These are phyloP conservation scores for Dictyostelium purpureum DNA, from an alignment of 78 protist species.

Conservation along the genomic window DNA sequence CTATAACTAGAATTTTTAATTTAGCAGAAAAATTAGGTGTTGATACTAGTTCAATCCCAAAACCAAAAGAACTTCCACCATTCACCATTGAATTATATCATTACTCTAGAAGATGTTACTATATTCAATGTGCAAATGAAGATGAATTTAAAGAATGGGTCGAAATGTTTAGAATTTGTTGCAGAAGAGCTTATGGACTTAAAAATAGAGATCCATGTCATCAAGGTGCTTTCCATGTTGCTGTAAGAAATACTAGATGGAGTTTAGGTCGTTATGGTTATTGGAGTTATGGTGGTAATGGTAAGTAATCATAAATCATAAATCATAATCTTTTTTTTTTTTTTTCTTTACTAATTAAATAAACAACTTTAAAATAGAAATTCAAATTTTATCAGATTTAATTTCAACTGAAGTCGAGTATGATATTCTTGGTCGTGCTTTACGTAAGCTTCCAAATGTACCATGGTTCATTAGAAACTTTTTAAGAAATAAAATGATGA, in stretches of 20 bases:
- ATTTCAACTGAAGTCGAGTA: conserved; percentile 21
- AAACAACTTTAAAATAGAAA: too few species aligned
- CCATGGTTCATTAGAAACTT: conserved; percentile 26
- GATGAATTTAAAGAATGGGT: conserved; percentile 61
- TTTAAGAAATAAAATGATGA: conserved; percentile 19
- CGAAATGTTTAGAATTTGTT: neutral
- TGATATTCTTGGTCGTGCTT: conserved; percentile 28
- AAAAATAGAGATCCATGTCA: conserved; percentile 45
- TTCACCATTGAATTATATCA: conserved; percentile 55
- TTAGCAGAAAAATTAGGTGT: conserved; percentile 42
- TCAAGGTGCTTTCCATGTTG: conserved; percentile 38
- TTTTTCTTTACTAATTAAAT: too few species aligned
- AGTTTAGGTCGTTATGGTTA: conserved; percentile 50
- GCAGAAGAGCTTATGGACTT: conserved; percentile 12
- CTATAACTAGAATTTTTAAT: conserved; percentile 4
- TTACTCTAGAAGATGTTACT: conserved; percentile 5
- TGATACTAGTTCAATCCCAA: conserved; percentile 23
- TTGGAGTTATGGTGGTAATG: conserved; percentile 54
- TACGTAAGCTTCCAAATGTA: conserved; percentile 15
- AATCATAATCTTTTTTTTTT: too few species aligned
- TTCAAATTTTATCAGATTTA: conserved; percentile 32
- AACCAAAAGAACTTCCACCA: conserved; percentile 38
- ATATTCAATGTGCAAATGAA: neutral
- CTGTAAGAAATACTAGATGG: conserved; percentile 57
- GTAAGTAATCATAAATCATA: too few species aligned